These are phyloP conservation scores for Leccinellum albellum DNA, from an alignment of 768 basidiomycete species.

Conservation along the genomic window DNA sequence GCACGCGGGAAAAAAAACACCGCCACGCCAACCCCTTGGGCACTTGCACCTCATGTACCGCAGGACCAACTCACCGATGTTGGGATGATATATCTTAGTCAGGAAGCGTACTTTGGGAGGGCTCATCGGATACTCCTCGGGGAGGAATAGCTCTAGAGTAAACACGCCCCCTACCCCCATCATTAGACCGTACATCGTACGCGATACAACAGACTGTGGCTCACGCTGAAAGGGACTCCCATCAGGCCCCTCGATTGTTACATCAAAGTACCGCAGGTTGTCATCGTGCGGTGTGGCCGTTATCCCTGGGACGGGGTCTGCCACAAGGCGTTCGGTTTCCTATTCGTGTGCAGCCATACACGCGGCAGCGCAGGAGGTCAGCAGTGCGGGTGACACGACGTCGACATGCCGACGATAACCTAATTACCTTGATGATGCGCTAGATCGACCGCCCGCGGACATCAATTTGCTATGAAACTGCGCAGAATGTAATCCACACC, in stretches of 20 bases:
- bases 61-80: constrained; percentile 76
- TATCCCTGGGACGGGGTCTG: constrained; percentile 97
- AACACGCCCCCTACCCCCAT: constrained; percentile 78
- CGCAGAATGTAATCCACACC: constrained; percentile 17
- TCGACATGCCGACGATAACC: constrained; percentile 3
- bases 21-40: constrained; percentile 10
- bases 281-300: constrained; percentile 95
- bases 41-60: no score
- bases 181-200: constrained; percentile 4
- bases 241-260: constrained; percentile 91
- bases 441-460: constrained; percentile 20
- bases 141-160: constrained; percentile 94
- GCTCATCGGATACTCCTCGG: constrained; percentile 99
- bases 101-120: constrained; percentile 97
- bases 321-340: constrained; percentile 97
- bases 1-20: constrained; percentile 16
- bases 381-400: constrained; percentile 18
- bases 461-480: not conserved
- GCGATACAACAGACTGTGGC: constrained; percentile 21
- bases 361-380: constrained; percentile 17
- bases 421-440: constrained; percentile 53
- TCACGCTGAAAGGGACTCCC: constrained; percentile 89
- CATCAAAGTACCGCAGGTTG: constrained; percentile 98
- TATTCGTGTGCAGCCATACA: constrained; percentile 31
- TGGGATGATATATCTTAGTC: constrained; percentile 98